Evolutionary conservation across 176 grass and related monocot genomes (phyloP).

Genomic region (Leersia perrieri): DNA sequence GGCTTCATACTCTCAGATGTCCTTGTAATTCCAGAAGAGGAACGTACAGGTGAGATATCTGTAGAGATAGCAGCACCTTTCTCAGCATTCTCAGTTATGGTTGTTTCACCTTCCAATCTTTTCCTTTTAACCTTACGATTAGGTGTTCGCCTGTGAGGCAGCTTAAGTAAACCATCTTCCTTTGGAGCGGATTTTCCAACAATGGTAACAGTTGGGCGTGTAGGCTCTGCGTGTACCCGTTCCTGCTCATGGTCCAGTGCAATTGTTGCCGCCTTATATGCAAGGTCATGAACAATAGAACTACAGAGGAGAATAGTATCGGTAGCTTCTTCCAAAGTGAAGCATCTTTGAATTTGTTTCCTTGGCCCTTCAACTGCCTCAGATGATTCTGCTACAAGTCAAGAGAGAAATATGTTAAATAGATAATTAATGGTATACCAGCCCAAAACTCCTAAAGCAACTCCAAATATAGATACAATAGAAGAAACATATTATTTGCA

Average conservation of each 20-base stretch:
- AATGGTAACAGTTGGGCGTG: constrained; percentile 40
- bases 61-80: constrained; percentile 23
- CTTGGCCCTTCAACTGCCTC: constrained; percentile 39
- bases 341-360: constrained; percentile 60
- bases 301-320: constrained; percentile 86
- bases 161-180: constrained; percentile 40
- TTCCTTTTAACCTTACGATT: constrained; percentile 80
- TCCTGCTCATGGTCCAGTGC: constrained; percentile 62
- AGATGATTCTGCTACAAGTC: constrained; percentile 40
- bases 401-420: constrained; percentile 1
- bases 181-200: constrained; percentile 34
- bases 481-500: neutral
- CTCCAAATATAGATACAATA: neutral
- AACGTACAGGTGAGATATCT: constrained; percentile 37
- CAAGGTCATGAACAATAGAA: constrained; percentile 81
- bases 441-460: neutral
- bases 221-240: neutral
- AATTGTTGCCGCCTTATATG: constrained; percentile 73
- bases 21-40: constrained; percentile 40
- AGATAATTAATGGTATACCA: constrained; percentile 5
- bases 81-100: constrained; percentile 1
- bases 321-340: constrained; percentile 84
- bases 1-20: constrained; percentile 59
- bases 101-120: constrained; percentile 69
- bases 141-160: constrained; percentile 38